phyloP scores from a whole-genome alignment of 2,329 filamentous ascomycete species.

The Exophiala sp. region DNA sequence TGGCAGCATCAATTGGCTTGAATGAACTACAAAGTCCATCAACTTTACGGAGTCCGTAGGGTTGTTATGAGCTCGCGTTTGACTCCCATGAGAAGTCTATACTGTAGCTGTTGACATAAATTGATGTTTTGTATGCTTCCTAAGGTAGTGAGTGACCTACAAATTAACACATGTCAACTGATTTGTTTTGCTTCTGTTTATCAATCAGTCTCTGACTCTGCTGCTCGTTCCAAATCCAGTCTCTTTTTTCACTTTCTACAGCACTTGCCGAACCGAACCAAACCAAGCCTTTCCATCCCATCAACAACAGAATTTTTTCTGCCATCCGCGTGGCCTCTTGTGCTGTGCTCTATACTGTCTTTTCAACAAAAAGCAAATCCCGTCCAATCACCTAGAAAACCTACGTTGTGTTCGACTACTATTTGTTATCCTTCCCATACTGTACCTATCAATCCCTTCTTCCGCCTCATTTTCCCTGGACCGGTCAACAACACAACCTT shows the following conservation, averaged over 20 bases:
- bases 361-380: conserved; percentile 5
- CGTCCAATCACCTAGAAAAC: neutral
- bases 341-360: neutral
- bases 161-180: too few species aligned
- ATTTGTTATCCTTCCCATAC: neutral
- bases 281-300: neutral
- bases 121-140: too few species aligned
- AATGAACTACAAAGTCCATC: neutral
- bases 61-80: neutral
- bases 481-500: neutral
- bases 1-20: neutral
- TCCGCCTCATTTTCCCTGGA: neutral
- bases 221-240: neutral
- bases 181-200: neutral
- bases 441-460: neutral
- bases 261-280: neutral
- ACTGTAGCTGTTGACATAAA: too few species aligned
- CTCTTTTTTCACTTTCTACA: too few species aligned
- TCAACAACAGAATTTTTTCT: conserved; percentile 1
- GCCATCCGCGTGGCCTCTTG: conserved; percentile 18
- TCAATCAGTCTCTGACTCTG: neutral
- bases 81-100: too few species aligned
- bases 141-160: too few species aligned
- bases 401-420: neutral
- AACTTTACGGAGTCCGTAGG: neutral